phyloP scores from a whole-genome alignment of 148 eudicot genomes.

The Rhododendron simsii region DNA sequence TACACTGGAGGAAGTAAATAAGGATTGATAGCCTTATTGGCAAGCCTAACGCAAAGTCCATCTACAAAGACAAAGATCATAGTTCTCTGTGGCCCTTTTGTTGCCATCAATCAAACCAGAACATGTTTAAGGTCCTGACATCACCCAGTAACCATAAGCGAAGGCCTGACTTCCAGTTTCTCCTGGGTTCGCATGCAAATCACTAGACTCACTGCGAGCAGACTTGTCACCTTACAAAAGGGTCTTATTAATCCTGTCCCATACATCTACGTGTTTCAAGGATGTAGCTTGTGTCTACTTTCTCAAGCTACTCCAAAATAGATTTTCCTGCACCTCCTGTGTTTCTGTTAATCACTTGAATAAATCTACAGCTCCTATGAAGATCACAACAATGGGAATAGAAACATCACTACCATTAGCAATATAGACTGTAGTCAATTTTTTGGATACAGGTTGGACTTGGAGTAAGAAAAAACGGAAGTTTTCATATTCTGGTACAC shows the following conservation, averaged over 20 bases:
- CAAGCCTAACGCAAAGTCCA: neutral
- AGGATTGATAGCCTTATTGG: constrained; percentile 1
- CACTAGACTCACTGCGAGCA: neutral
- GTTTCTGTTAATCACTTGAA: neutral
- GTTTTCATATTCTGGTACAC: neutral
- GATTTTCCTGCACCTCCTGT: neutral
- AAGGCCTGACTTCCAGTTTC: neutral
- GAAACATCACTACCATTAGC: neutral
- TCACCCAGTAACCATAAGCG: neutral
- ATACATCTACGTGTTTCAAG: neutral
- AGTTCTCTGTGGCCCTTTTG: neutral
- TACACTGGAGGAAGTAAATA: neutral
- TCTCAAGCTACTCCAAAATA: neutral
- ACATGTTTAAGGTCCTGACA: neutral
- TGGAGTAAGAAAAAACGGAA: neutral
- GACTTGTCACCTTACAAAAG: neutral
- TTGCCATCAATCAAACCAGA: neutral
- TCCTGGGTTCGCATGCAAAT: neutral
- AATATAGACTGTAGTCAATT: neutral
- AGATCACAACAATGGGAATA: neutral
- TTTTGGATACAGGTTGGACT: neutral
- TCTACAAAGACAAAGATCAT: neutral
- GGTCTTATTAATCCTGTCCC: neutral
- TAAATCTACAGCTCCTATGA: neutral
- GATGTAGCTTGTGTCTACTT: neutral